These are phyloP conservation scores for Echinochloa phyllopogon DNA, from an alignment of 176 grass and related monocot species.

Conservation along the genomic window DNA sequence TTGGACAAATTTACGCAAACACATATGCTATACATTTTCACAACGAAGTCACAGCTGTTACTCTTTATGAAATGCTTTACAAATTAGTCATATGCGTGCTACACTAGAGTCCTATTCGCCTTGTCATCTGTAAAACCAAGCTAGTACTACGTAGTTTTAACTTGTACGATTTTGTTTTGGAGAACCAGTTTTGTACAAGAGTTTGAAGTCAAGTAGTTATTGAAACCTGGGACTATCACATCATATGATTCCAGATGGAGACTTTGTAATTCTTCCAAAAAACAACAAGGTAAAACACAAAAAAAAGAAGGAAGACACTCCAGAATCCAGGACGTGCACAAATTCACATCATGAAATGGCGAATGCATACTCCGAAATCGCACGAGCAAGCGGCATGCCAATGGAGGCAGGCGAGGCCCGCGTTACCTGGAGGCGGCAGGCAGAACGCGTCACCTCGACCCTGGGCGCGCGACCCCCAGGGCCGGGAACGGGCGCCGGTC, in stretches of 20 bases:
- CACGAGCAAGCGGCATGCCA: not conserved
- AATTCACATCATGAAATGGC: not conserved
- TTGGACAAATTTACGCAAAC: not conserved
- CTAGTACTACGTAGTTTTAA: not conserved
- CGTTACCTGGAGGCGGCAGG: conserved; percentile 1
- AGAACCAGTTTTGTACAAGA: not conserved
- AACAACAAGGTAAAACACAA: not conserved
- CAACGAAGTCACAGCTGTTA: not conserved
- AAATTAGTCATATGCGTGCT: not conserved
- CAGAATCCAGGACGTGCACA: not conserved
- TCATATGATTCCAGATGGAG: too few relatives aligned
- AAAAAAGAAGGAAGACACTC: not conserved
- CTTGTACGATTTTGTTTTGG: not conserved
- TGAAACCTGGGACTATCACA: not conserved
- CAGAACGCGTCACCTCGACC: not conserved
- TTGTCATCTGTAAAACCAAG: not conserved
- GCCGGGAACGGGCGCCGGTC: not conserved
- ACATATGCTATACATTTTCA: not conserved
- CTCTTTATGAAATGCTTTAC: not conserved
- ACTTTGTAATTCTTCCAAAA: not conserved
- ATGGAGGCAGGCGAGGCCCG: not conserved
- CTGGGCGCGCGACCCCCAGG: not conserved
- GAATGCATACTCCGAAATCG: not conserved
- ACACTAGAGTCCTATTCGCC: not conserved
- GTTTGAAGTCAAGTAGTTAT: not conserved